Percentiles rank a stretch among this genome's conserved stretches.
phyloP scores from a whole-genome alignment of 2,329 filamentous ascomycete species.

The Scortechinia acanthostroma region DNA sequence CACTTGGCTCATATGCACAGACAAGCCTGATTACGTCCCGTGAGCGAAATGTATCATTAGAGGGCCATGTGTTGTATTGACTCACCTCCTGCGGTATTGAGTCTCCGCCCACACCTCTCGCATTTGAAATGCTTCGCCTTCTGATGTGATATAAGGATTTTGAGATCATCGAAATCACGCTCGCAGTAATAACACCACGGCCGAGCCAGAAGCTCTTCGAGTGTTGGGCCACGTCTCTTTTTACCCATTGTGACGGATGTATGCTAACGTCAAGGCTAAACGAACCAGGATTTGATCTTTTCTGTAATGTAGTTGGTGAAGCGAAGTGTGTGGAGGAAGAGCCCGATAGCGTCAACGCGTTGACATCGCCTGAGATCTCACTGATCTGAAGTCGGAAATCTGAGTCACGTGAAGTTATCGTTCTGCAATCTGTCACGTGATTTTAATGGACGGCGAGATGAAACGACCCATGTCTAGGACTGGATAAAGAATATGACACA shows the following conservation, averaged over 20 bases:
- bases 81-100: constrained; percentile 68
- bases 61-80: constrained; percentile 4
- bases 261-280: background rate
- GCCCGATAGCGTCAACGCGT: too few relatives aligned
- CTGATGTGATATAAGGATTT: constrained; percentile 68
- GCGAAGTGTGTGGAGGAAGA: too few relatives aligned
- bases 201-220: constrained; percentile 60
- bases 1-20: constrained; percentile 71
- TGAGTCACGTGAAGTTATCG: too few relatives aligned
- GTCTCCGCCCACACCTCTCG: constrained; percentile 54
- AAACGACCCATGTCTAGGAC: too few relatives aligned
- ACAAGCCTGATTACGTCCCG: constrained; percentile 40
- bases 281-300: background rate
- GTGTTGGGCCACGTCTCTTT: constrained; percentile 59
- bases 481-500: too few relatives aligned
- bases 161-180: constrained; percentile 69
- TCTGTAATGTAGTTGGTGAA: too few relatives aligned
- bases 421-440: too few relatives aligned
- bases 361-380: too few relatives aligned
- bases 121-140: constrained; percentile 75
- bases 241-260: constrained; percentile 41
- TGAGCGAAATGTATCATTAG: background rate
- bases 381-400: too few relatives aligned
- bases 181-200: constrained; percentile 72
- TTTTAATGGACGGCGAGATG: too few relatives aligned